These are phyloP conservation scores for Backusella sp. DNA, from an alignment of 192 early-diverging fungal species.

Conservation along the genomic window DNA sequence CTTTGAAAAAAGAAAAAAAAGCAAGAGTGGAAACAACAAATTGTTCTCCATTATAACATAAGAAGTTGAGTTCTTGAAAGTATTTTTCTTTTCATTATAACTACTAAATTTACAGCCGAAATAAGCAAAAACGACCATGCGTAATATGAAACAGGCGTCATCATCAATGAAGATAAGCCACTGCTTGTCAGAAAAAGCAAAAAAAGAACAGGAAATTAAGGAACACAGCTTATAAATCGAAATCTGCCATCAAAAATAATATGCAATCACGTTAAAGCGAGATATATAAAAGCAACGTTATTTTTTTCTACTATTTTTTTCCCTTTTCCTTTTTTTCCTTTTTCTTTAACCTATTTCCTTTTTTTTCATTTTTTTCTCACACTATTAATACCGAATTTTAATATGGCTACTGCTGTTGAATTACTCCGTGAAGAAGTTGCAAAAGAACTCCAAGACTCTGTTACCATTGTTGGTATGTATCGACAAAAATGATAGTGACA, in stretches of 20 bases:
- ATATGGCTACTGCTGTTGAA: conserved; percentile 22
- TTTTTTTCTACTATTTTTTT: conserved; percentile 1
- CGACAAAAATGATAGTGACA: background rate
- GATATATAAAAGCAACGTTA: conserved; percentile 10
- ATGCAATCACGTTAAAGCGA: background rate
- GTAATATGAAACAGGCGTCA: background rate
- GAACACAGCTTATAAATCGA: conserved; percentile 6
- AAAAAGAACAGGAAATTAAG: background rate
- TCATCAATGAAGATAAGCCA: background rate
- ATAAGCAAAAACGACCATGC: background rate
- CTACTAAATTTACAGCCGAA: background rate
- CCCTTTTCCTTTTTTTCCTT: background rate
- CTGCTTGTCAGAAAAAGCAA: background rate
- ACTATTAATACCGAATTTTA: background rate
- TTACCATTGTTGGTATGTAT: conserved; percentile 39
- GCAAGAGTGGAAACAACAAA: background rate
- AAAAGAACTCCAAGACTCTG: conserved; percentile 29
- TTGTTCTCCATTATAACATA: background rate
- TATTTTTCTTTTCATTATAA: background rate
- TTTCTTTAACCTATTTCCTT: background rate
- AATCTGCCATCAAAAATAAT: conserved; percentile 3
- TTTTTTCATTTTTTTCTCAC: conserved; percentile 11
- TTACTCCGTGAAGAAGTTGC: conserved; percentile 29
- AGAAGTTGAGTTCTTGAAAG: background rate
- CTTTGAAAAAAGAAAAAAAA: background rate